phyloP scores from a whole-genome alignment of 768 basidiomycete genomes.

The Hebeloma cylindrosporum region DNA sequence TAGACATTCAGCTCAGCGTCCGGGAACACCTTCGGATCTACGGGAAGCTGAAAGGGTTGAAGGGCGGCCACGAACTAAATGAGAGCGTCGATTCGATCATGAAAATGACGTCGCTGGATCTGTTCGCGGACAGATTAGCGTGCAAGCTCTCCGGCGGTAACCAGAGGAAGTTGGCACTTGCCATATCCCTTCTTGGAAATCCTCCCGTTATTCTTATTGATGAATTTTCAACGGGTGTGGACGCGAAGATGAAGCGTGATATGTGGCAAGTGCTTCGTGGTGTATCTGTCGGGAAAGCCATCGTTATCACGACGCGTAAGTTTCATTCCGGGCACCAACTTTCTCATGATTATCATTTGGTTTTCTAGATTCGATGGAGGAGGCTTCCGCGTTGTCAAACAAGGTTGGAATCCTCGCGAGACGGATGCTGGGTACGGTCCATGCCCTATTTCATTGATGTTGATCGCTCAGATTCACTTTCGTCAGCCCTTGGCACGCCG shows the following conservation, averaged over 20 bases:
- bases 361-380: constrained; percentile 74
- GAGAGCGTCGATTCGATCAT: constrained; percentile 58
- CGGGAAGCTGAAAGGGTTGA: constrained; percentile 70
- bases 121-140: constrained; percentile 70
- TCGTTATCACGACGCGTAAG: constrained; percentile 71
- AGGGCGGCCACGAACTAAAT: constrained; percentile 45
- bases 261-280: constrained; percentile 76
- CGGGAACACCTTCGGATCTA: constrained; percentile 75
- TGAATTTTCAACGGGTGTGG: constrained; percentile 82
- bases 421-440: constrained; percentile 57
- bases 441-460: not conserved
- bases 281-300: constrained; percentile 65
- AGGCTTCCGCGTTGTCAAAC: constrained; percentile 74
- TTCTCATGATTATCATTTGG: not conserved
- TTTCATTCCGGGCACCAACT: constrained; percentile 8
- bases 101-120: constrained; percentile 52
- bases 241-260: constrained; percentile 80
- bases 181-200: constrained; percentile 75
- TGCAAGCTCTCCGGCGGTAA: constrained; percentile 79
- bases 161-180: constrained; percentile 72
- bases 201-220: constrained; percentile 79
- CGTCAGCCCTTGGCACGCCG: constrained; percentile 64
- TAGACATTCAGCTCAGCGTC: constrained; percentile 75
- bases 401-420: constrained; percentile 77
- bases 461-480: constrained; percentile 1